Evolutionary conservation across 2,329 filamentous ascomycete species (phyloP).

Genomic region (Claviceps sp.): DNA sequence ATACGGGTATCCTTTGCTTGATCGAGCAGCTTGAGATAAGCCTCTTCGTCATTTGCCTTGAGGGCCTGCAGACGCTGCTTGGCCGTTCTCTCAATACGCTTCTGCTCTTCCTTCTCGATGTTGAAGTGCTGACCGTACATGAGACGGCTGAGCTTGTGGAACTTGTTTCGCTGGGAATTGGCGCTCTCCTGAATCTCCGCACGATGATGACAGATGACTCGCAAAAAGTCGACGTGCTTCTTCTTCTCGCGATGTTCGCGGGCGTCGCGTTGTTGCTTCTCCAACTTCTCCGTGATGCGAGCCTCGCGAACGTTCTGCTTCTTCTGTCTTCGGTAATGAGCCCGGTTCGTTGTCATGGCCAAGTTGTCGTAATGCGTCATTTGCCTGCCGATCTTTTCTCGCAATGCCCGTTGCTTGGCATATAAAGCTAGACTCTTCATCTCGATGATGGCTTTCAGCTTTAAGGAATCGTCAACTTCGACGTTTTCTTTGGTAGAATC

Average conservation of each 20-base stretch:
- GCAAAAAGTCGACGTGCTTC: constrained; percentile 86
- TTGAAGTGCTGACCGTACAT: constrained; percentile 87
- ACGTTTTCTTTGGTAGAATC: constrained; percentile 57
- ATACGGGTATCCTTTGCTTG: constrained; percentile 99
- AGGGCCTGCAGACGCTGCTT: constrained; percentile 98
- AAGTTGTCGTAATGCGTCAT: constrained; percentile 95
- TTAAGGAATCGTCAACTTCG: constrained; percentile 66
- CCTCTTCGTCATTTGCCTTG: constrained; percentile 98
- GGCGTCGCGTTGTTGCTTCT: constrained; percentile 96
- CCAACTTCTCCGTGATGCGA: constrained; percentile 93
- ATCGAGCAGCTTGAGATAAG: constrained; percentile 92
- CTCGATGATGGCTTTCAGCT: constrained; percentile 84
- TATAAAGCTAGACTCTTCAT: constrained; percentile 85
- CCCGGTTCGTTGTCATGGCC: constrained; percentile 91
- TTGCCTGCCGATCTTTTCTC: constrained; percentile 75
- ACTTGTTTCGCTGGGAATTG: constrained; percentile 54
- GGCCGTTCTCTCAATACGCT: constrained; percentile 89
- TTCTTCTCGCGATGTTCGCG: constrained; percentile 95
- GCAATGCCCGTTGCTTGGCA: constrained; percentile 72
- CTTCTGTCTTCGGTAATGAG: constrained; percentile 85
- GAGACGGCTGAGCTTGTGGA: constrained; percentile 74
- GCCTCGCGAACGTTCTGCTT: constrained; percentile 93
- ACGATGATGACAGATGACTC: constrained; percentile 72
- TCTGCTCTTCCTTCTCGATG: constrained; percentile 99
- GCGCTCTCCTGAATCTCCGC: constrained; percentile 61